Base-by-base conservation (phyloP, 257 asterid genomes). In the Thymus mandschuricus region DNA sequence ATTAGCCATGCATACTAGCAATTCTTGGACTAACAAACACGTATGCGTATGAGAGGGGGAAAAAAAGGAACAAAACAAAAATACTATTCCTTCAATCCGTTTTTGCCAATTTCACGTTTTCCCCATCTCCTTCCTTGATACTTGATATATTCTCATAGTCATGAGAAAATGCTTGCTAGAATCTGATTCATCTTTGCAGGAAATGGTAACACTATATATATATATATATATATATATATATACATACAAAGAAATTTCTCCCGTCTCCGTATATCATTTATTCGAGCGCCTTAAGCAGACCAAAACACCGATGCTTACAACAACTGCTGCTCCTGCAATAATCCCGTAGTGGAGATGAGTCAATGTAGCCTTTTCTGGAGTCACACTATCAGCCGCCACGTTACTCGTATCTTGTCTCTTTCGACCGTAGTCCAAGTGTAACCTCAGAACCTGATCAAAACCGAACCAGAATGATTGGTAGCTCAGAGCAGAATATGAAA, bases 251-350 rank as follows among this genome's bases (percentile, higher is more conserved):
- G n/a, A 49, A 3, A 3, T 0, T 4, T 49, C 28, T 2, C 8
- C 27, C 8, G 58, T 35, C 4, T 2, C 65, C 66, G 51, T 2
- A 1, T 29, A 49, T 85, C 85, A 90, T 52, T 55, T 52, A 40
- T 79, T 83, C 4, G 93, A 60, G 71, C 92, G 94, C 81, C 85
- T 90, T 68, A 86, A 64, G 82, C 85, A 90, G 75, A 78, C 84
- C 77, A 90, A 6, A 51, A 86, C 88, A 40, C 92, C 86, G 8
- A 92, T 75, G 82, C 90, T 80, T 33, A 94, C 83, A 13, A 90
- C 70, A 44, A 65, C 90, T 69, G 77, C 86, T 43, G 86, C 94
- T 40, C 93, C 93, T 5, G 88, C 98, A 33, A 88, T 74, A 66
- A 90, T 69, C 49, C 92, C 93, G 2, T 80, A 51, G 7, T 57